Conservation (phyloP, 1,284 basidiomycete species). For the Ustilago loliicola region DNA sequence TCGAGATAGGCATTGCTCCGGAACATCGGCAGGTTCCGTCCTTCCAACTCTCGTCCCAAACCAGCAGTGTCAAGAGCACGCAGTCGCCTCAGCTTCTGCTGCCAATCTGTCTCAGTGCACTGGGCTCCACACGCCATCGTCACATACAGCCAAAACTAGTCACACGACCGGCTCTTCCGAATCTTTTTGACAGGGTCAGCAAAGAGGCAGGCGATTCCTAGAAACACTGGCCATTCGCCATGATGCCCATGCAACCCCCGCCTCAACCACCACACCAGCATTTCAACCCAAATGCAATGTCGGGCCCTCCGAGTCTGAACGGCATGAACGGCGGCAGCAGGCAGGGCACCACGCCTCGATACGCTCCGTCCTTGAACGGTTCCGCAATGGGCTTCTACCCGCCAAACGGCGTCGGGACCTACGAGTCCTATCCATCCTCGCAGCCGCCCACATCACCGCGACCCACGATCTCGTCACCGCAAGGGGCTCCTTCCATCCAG, state of each 20-base stretch:
- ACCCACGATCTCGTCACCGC: constrained; percentile 20
- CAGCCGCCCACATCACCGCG: constrained; percentile 22
- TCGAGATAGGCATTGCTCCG: too few relatives aligned
- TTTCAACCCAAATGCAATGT: constrained; percentile 35
- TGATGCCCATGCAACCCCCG: constrained; percentile 53
- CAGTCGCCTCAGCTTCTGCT: too few relatives aligned
- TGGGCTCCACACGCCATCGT: not conserved
- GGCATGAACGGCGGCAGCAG: not conserved
- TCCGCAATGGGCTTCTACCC: constrained; percentile 38
- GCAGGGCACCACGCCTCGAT: constrained; percentile 9
- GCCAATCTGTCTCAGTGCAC: not conserved
- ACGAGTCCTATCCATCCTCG: constrained; percentile 22
- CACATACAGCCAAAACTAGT: not conserved
- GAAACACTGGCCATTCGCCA: constrained; percentile 14
- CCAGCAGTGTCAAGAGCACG: too few relatives aligned
- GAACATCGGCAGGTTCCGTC: too few relatives aligned
- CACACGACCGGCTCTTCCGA: not conserved
- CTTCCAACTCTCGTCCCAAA: too few relatives aligned
- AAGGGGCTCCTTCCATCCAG: constrained; percentile 28
- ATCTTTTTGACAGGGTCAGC: not conserved
- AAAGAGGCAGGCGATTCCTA: constrained; percentile 2
- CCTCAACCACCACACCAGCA: constrained; percentile 52
- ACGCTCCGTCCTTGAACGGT: constrained; percentile 1
- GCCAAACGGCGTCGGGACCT: constrained; percentile 19
- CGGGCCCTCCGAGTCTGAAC: constrained; percentile 26